phyloP scores from a whole-genome alignment of 1,139 yeast species.

The Candida sojae region DNA sequence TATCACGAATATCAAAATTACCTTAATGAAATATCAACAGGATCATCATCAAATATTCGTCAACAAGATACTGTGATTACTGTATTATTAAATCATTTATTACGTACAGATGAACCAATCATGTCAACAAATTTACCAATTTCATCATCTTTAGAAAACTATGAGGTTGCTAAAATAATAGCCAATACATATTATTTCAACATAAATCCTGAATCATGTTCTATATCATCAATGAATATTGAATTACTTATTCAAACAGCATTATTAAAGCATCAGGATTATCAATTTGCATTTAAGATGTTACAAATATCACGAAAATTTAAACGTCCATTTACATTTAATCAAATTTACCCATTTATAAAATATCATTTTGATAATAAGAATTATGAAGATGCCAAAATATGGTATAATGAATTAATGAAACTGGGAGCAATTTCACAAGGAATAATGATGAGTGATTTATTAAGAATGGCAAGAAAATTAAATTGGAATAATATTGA shows the following conservation, averaged over 20 bases:
- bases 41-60: no score
- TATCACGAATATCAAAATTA: conserved; percentile 21
- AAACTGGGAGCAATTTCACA: conserved; percentile 33
- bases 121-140: neutral
- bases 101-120: conserved; percentile 11
- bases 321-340: conserved; percentile 38
- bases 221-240: conserved; percentile 22
- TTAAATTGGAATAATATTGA: conserved; percentile 39
- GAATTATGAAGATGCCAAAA: conserved; percentile 31
- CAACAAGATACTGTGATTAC: conserved; percentile 2
- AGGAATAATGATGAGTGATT: conserved; percentile 27
- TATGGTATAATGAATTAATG: conserved; percentile 42
- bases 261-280: conserved; percentile 33
- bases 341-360: conserved; percentile 44
- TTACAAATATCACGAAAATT: conserved; percentile 26
- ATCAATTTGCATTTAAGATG: conserved; percentile 34
- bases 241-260: conserved; percentile 35
- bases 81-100: conserved; percentile 21
- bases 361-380: conserved; percentile 34
- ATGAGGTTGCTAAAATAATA: conserved; percentile 31
- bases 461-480: conserved; percentile 37
- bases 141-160: conserved; percentile 19
- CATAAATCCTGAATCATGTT: conserved; percentile 11
- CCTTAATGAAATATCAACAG: neutral
- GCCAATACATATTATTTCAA: conserved; percentile 24